Conservation (phyloP, 75 land plant species). For the Cunninghamia lanceolata region DNA sequence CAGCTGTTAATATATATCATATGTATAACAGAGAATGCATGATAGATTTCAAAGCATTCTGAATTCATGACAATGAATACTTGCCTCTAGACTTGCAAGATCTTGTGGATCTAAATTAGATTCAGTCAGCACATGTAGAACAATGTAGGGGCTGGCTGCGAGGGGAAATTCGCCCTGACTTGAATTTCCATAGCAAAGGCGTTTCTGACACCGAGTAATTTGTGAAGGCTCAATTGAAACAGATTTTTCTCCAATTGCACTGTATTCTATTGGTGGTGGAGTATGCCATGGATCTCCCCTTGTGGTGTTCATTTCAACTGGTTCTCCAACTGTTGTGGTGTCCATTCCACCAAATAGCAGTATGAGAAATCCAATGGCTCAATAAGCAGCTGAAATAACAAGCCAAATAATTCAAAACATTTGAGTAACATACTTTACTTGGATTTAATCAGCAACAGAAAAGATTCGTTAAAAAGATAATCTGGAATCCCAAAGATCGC, state of each 20-base stretch:
- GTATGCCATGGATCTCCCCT: conserved; percentile 34
- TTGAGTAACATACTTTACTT: neutral
- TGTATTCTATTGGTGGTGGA: conserved; percentile 24
- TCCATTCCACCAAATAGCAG: conserved; percentile 6
- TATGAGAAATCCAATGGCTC: neutral
- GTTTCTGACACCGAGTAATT: conserved; percentile 38
- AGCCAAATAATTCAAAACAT: neutral
- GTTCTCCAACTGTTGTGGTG: conserved; percentile 2
- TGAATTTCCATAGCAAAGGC: conserved; percentile 65
- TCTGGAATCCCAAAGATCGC: neutral
- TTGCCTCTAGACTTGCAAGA: conserved; percentile 88
- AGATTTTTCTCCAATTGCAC: conserved; percentile 24
- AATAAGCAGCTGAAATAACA: neutral
- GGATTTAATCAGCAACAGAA: neutral
- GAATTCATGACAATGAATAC: conserved; percentile 8
- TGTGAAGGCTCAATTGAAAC: conserved; percentile 24
- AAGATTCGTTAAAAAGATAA: neutral
- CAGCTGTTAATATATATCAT: conserved; percentile 22
- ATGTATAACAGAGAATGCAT: neutral
- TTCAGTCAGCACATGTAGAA: conserved; percentile 79
- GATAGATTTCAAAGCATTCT: conserved; percentile 2
- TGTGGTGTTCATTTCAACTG: conserved; percentile 41
- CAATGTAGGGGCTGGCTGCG: conserved; percentile 75
- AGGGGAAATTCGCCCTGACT: conserved; percentile 81
- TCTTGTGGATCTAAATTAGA: conserved; percentile 78